These are phyloP conservation scores for Rhododendron griersonianum DNA, from an alignment of 148 eudicot genomes.

Conservation along the genomic window DNA sequence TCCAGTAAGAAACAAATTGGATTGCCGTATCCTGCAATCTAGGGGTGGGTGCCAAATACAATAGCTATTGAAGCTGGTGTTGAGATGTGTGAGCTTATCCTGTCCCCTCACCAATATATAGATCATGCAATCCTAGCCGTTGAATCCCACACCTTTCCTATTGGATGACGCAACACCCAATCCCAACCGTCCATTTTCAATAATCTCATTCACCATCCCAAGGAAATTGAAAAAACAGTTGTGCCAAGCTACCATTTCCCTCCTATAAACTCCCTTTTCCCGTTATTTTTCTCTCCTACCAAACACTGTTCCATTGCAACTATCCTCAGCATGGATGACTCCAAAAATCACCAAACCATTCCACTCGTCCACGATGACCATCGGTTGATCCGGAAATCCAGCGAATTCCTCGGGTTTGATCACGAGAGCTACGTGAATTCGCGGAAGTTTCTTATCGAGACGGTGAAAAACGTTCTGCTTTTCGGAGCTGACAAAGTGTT, in stretches of 20 bases:
- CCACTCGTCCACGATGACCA: neutral
- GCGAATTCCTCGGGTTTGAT: constrained; percentile 2
- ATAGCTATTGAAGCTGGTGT: constrained; percentile 7
- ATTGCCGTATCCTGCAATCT: neutral
- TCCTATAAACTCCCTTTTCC: constrained; percentile 15
- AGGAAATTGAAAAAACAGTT: constrained; percentile 9
- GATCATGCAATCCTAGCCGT: neutral
- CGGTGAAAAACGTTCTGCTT: constrained; percentile 6
- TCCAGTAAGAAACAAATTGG: neutral
- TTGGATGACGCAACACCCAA: neutral
- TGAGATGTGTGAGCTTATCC: constrained; percentile 9
- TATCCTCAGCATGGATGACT: constrained; percentile 1
- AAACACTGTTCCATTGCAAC: neutral
- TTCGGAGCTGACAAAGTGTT: constrained; percentile 28
- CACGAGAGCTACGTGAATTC: constrained; percentile 1
- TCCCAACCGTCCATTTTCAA: neutral
- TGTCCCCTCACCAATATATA: neutral
- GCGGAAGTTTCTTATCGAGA: neutral
- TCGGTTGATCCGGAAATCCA: neutral
- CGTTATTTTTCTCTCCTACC: constrained; percentile 2
- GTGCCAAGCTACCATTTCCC: constrained; percentile 11
- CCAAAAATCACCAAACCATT: constrained; percentile 12
- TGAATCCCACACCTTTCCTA: neutral
- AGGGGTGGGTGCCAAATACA: constrained; percentile 18
- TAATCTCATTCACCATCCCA: constrained; percentile 19